Conservation (phyloP, 768 basidiomycete species). For the Xerocomus brunneocitrinus region DNA sequence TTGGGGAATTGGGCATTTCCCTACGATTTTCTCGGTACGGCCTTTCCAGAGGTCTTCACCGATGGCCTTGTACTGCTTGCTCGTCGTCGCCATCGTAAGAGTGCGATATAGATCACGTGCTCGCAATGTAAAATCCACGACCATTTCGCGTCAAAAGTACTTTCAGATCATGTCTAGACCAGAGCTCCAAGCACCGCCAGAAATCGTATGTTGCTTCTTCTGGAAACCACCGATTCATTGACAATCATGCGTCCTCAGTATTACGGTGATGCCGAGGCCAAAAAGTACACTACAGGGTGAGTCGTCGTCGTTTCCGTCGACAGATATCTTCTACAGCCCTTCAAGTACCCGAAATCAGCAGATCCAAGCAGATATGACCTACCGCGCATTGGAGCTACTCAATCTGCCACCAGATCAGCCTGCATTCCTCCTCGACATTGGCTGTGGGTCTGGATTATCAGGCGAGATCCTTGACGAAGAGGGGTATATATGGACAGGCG, state of each 20-base stretch:
- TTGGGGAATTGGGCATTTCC: conserved; percentile 26
- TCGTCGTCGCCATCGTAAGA: conserved; percentile 58
- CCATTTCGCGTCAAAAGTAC: background rate
- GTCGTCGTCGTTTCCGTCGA: conserved; percentile 16
- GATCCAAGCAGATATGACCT: conserved; percentile 97
- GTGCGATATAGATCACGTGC: conserved; percentile 23
- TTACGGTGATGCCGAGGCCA: conserved; percentile 92
- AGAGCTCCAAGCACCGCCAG: conserved; percentile 83
- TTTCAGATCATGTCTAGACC: conserved; percentile 70
- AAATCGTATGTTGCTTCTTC: conserved; percentile 56
- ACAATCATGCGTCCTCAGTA: conserved; percentile 50
- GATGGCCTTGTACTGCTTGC: conserved; percentile 81
- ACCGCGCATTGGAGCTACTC: conserved; percentile 88
- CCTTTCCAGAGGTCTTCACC: conserved; percentile 97
- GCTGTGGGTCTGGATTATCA: conserved; percentile 94
- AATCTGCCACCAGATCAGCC: conserved; percentile 76
- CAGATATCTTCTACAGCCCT: conserved; percentile 9
- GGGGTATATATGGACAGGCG: conserved; percentile 89
- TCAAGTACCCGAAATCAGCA: conserved; percentile 88
- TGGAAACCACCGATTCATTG: background rate
- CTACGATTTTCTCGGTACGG: conserved; percentile 90
- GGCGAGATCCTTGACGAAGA: conserved; percentile 96
- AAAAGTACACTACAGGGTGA: conserved; percentile 95
- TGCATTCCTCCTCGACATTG: conserved; percentile 88
- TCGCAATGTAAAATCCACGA: background rate